Conservation (phyloP, 148 eudicot genomes). For the Fagopyrum esculentum region DNA sequence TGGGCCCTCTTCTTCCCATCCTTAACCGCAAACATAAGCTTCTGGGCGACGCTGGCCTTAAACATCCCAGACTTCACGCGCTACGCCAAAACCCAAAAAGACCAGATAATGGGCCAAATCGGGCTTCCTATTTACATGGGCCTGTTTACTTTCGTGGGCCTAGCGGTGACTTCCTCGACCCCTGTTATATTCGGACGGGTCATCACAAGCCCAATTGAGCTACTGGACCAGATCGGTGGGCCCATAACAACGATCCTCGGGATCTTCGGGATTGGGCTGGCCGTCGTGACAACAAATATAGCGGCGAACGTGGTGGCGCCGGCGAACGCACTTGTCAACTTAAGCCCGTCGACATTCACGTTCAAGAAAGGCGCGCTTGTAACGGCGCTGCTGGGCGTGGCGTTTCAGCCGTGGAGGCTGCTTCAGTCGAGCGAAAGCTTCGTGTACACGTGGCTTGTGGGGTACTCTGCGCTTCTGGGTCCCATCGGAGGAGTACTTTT, state of each 20-base stretch:
- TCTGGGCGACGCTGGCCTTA: conserved; percentile 85
- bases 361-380: conserved; percentile 70
- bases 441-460: conserved; percentile 95
- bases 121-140: conserved; percentile 95
- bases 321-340: conserved; percentile 86
- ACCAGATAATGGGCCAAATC: conserved; percentile 71
- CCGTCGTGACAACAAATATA: conserved; percentile 84
- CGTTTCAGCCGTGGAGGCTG: conserved; percentile 91
- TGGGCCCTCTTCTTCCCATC: conserved; percentile 88
- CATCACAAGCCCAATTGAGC: conserved; percentile 75
- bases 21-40: conserved; percentile 87
- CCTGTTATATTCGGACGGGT: conserved; percentile 62
- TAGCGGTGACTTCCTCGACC: conserved; percentile 89
- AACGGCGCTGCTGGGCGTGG: conserved; percentile 83
- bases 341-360: conserved; percentile 74
- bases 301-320: conserved; percentile 98
- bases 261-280: conserved; percentile 77
- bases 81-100: conserved; percentile 62
- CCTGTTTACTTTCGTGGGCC: conserved; percentile 79
- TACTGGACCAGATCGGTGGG: conserved; percentile 75
- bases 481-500: conserved; percentile 80
- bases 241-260: conserved; percentile 47
- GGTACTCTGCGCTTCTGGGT: conserved; percentile 84
- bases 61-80: conserved; percentile 97
- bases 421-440: conserved; percentile 88